Evolutionary conservation across 257 asterid species (phyloP).

Genomic region (Ehretia macrophylla): DNA sequence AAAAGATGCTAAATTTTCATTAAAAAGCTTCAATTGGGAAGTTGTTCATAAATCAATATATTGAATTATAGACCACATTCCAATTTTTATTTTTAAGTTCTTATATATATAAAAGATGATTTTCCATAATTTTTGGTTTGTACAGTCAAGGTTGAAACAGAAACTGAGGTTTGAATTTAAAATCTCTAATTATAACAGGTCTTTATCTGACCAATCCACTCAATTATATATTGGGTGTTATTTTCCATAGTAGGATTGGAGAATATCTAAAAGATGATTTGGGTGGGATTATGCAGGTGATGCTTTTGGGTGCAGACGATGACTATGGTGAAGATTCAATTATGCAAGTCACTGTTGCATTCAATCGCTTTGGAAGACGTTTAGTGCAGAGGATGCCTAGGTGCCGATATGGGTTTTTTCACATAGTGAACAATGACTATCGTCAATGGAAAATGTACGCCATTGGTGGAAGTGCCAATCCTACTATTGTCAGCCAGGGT

Average conservation of each 20-base stretch:
- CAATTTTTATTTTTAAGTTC: too few species aligned
- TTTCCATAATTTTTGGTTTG: too few species aligned
- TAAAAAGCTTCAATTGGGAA: not conserved
- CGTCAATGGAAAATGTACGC: conserved; percentile 74
- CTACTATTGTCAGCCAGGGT: conserved; percentile 87
- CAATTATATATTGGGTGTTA: too few species aligned
- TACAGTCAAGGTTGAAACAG: too few species aligned
- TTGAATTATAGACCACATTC: too few species aligned
- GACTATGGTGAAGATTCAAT: conserved; percentile 35
- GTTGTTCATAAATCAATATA: not conserved
- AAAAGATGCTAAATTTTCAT: not conserved
- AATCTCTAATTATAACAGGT: too few species aligned
- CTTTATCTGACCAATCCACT: too few species aligned
- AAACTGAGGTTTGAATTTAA: too few species aligned
- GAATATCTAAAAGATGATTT: not conserved
- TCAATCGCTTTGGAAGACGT: conserved; percentile 65
- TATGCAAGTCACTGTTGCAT: conserved; percentile 80
- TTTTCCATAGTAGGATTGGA: too few species aligned
- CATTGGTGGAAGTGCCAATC: conserved; percentile 72
- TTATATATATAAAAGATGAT: too few species aligned
- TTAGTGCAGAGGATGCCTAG: conserved; percentile 83
- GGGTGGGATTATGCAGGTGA: conserved; percentile 39
- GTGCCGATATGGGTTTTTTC: conserved; percentile 81
- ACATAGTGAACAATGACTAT: conserved; percentile 75
- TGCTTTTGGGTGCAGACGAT: conserved; percentile 79